Base-by-base conservation (phyloP, 805 yeast genomes). In the Wickerhamomyces queroliae region DNA sequence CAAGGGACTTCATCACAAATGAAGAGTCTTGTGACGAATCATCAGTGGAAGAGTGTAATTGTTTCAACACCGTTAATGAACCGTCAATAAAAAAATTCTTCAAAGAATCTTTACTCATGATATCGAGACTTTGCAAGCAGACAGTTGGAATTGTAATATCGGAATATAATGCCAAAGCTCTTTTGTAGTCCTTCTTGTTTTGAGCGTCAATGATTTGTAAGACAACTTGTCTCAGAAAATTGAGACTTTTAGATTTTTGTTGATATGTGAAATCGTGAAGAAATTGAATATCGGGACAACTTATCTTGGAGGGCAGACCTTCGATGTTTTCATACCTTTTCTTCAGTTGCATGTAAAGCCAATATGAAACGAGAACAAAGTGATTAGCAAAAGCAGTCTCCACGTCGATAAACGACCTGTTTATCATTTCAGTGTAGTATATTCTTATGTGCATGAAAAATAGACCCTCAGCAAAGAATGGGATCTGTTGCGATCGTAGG, bases 341-440 rank as follows among this genome's bases (percentile, higher is more conserved):
- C 5, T 27, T 19, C 30, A 54, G 33, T 36, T 52, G 57, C 2
- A 44, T 12, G 11, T 37, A 43, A 1, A 47, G 1, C 57, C 57
- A 54, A n/a, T 26, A 16, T 3, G 43, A 28, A 2, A 49, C 21
- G 4, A 47, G 25, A 5, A 45, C 20, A 5, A 46, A 15, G 20
- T 42, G 44, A 1, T 44, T 28, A 5, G 24, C 20, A 17, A 49
- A 41, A 0, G 48, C 21, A 22, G 35, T 41, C 6, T 37, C 18
- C 4, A 36, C 33, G 7, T 37, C 31, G 24, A 36, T 29, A 16
- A 46, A 40, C 1, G 50, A 43, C 3, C 42, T 30, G 23, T 40
- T 40, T 12, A 50, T 24, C 24, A 51, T 7, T 12, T 35, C 39
- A 12, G 32, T 17, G 25, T 41, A 42, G 22, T 43, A 51, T 4